Evolutionary conservation across 768 basidiomycete genomes (phyloP), one percentile per base, ranked within the genome.

Genomic region (Fomitopsis serialis): DNA sequence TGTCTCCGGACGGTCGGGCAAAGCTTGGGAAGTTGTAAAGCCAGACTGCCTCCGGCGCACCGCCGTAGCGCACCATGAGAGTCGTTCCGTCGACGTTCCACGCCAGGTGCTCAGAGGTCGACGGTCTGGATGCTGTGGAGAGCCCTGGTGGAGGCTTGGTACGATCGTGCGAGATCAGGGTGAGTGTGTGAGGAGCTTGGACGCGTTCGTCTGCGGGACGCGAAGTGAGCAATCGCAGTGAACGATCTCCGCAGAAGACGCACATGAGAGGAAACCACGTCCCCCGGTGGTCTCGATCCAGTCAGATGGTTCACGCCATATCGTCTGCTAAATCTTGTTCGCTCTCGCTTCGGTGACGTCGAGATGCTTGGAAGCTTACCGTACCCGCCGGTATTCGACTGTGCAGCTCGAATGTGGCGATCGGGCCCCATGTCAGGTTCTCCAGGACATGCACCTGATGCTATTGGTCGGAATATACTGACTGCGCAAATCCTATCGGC

Each of bases 221-320:
- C 21, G 53, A 2, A 37, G 27, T 15, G 9, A 45, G 15, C 7
- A 22, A 25, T 19, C 15, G 29, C 25, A 4, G 15, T 22, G 23
- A 42, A n/a, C 34, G 27, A 37, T 21, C 25, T 36, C 17, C 23
- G 17, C 9, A 34, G n/a, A 37, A 37, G 11, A 63, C 77, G 23
- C 61, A 92, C 94, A 97, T 22, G 92, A 88, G 23, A 96, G 73
- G 65, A 95, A 94, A 4, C 93, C 93, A 51, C 86, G 81, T 24
- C 89, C 91, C 62, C 87, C 80, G 0, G 91, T 92, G 1, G 84
- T 75, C 65, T 88, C 87, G 40, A 92, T 70, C 94, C 94, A 98
- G 56, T 84, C 83, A 0, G 75, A 61, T 1, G 94, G 92, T 65
- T 98, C 94, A 54, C 84, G 78, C 94, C 94, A 98, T 12, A 90